phyloP scores from a whole-genome alignment of 2,329 filamentous ascomycete species.

The Ophiostoma ips region DNA sequence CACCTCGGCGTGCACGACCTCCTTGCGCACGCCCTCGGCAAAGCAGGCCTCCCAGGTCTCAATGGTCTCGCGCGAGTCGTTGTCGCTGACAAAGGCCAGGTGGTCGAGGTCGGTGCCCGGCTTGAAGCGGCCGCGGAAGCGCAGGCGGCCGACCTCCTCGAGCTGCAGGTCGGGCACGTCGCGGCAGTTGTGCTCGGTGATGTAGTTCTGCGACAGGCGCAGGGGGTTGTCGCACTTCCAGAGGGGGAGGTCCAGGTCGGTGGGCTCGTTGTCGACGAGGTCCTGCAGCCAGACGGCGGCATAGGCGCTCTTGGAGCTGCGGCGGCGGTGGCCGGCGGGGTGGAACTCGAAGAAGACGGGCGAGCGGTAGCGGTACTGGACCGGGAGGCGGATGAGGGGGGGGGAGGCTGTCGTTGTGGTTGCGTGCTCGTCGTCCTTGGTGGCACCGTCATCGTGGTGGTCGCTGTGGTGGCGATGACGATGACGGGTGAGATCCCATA shows the following conservation, averaged over 20 bases:
- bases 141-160: conserved; percentile 65
- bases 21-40: conserved; percentile 67
- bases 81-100: conserved; percentile 68
- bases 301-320: conserved; percentile 59
- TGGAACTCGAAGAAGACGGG: conserved; percentile 84
- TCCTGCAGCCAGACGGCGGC: conserved; percentile 78
- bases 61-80: conserved; percentile 80
- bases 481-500: conserved; percentile 28
- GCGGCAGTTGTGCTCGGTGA: conserved; percentile 63
- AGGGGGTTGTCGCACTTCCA: conserved; percentile 67
- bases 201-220: conserved; percentile 80
- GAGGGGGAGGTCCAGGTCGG: conserved; percentile 73
- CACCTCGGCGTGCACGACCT: conserved; percentile 58
- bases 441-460: conserved; percentile 24
- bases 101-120: conserved; percentile 82
- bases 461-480: background rate
- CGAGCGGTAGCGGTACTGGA: conserved; percentile 80
- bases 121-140: conserved; percentile 73
- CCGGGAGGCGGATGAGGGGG: conserved; percentile 52
- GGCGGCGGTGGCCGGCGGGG: conserved; percentile 49
- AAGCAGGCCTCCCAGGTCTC: conserved; percentile 91
- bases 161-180: conserved; percentile 62
- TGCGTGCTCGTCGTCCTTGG: conserved; percentile 8
- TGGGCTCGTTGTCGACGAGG: conserved; percentile 64
- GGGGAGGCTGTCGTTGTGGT: conserved; percentile 52